These are phyloP conservation scores for Metarhizium brunneum DNA, from an alignment of 2,329 filamentous ascomycete species.

Conservation along the genomic window DNA sequence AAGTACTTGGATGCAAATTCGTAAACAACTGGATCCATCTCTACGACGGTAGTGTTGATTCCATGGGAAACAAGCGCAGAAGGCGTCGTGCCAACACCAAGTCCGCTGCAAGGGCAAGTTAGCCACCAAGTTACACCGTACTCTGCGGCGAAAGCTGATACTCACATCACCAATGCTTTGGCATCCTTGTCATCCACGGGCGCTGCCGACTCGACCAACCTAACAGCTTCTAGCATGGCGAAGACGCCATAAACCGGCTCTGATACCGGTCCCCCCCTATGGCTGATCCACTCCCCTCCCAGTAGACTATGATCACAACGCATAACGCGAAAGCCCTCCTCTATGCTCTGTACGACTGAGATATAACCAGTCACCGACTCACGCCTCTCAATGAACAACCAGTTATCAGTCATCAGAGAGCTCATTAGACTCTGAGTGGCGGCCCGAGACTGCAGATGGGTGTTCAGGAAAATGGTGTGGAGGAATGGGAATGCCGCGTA, in stretches of 20 bases:
- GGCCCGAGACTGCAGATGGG: conserved; percentile 56
- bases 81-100: conserved; percentile 87
- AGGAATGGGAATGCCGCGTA: conserved; percentile 63
- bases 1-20: conserved; percentile 80
- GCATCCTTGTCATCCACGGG: conserved; percentile 53
- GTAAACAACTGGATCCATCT: conserved; percentile 86
- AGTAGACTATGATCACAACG: conserved; percentile 91
- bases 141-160: conserved; percentile 4
- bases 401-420: conserved; percentile 56
- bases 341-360: conserved; percentile 71
- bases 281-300: conserved; percentile 77
- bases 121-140: background rate
- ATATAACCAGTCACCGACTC: conserved; percentile 90
- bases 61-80: conserved; percentile 79
- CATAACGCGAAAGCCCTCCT: conserved; percentile 68
- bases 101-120: conserved; percentile 45
- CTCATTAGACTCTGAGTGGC: conserved; percentile 56
- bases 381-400: conserved; percentile 66
- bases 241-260: conserved; percentile 97
- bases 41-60: conserved; percentile 86
- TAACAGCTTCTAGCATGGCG: conserved; percentile 84
- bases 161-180: conserved; percentile 78
- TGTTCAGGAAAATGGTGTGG: conserved; percentile 63
- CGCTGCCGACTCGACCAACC: conserved; percentile 58
- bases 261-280: conserved; percentile 44